Conservation (phyloP, 345 rosid genomes). For the Salix suchowensis region DNA sequence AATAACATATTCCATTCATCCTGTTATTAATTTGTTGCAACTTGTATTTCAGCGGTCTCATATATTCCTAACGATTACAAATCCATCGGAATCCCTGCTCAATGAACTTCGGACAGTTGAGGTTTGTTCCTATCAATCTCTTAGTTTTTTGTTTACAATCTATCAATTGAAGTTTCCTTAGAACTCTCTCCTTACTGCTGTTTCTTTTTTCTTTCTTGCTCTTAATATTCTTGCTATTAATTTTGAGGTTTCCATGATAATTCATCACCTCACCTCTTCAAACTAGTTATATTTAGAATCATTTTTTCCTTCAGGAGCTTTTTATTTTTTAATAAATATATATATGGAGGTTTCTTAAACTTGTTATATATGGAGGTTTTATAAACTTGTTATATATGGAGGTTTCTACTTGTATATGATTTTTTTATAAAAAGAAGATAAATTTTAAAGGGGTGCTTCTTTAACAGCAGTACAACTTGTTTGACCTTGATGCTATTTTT, state of each 20-base stretch:
- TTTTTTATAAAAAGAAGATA: not conserved
- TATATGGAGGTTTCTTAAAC: not conserved
- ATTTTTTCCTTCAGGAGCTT: not conserved
- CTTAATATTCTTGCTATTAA: not conserved
- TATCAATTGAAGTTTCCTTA: not conserved
- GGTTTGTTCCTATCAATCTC: slow-evolving; percentile 50
- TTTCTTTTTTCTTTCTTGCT: not conserved
- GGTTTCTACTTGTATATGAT: not conserved
- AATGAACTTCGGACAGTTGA: slow-evolving; percentile 90
- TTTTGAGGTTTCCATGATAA: not conserved
- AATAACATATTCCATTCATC: not conserved
- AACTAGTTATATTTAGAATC: not conserved
- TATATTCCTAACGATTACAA: slow-evolving; percentile 69
- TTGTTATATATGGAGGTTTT: not conserved
- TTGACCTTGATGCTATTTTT: not conserved
- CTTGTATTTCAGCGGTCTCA: slow-evolving; percentile 65
- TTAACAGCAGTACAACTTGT: not conserved
- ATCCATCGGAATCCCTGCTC: slow-evolving; percentile 91
- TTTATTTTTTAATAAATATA: not conserved
- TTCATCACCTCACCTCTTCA: not conserved
- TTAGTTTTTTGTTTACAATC: slow-evolving; percentile 3
- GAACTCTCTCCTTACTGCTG: not conserved
- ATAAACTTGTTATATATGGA: not conserved
- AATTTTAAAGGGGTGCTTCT: not conserved
- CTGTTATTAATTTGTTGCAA: slow-evolving; percentile 7